Conservation (phyloP, 805 yeast genomes). For the Jamesozyma spencerorum region DNA sequence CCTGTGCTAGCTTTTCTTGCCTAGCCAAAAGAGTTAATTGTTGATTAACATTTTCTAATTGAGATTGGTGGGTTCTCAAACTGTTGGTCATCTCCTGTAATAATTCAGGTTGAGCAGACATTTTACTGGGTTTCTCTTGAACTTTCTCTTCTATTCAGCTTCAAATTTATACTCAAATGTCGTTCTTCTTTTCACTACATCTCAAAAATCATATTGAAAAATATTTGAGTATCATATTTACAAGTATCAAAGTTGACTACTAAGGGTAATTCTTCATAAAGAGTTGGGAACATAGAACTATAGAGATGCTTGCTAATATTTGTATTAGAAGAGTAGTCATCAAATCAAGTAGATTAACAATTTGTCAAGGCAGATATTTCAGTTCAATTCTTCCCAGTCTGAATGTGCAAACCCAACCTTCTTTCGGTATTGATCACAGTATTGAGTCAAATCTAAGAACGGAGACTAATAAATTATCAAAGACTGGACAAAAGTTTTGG, state of each 20-base stretch:
- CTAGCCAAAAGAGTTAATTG: slow-evolving; percentile 25
- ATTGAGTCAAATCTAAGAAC: slow-evolving; percentile 45
- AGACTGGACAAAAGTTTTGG: slow-evolving; percentile 73
- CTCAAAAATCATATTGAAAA: too few relatives aligned
- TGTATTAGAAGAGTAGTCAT: background rate
- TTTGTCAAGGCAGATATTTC: too few relatives aligned
- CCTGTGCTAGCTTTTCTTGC: slow-evolving; percentile 39
- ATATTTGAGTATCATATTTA: too few relatives aligned
- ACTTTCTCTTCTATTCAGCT: too few relatives aligned
- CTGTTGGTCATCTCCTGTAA: slow-evolving; percentile 21
- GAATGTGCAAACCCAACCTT: slow-evolving; percentile 3
- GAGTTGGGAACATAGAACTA: too few relatives aligned
- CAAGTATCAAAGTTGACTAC: too few relatives aligned
- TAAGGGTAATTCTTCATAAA: too few relatives aligned
- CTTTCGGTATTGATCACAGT: slow-evolving; percentile 29
- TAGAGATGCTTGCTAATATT: too few relatives aligned
- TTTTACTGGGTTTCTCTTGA: too few relatives aligned
- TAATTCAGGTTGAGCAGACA: background rate
- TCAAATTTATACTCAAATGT: too few relatives aligned
- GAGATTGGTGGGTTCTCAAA: slow-evolving; percentile 23
- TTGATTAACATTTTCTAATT: slow-evolving; percentile 23
- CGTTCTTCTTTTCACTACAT: too few relatives aligned
- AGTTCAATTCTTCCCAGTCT: background rate
- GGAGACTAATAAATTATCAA: slow-evolving; percentile 61
- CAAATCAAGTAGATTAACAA: background rate